phyloP scores from a whole-genome alignment of 208 protist genomes.

The Leishmania turanica region DNA sequence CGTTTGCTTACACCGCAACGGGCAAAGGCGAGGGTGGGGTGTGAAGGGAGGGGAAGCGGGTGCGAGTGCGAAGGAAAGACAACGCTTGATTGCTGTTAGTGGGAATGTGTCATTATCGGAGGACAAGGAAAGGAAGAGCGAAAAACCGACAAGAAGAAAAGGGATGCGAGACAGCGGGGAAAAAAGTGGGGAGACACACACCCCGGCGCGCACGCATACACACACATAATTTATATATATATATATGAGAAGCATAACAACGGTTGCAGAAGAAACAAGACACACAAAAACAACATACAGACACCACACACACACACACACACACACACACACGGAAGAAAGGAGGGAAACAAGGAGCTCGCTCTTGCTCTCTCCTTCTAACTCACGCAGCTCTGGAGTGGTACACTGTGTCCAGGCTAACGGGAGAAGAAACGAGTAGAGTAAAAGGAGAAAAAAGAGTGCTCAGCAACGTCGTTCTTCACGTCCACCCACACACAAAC shows the following conservation, averaged over 20 bases:
- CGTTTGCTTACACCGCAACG: not conserved
- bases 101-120: not conserved
- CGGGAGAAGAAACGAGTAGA: not conserved
- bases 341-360: not conserved
- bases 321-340: not conserved
- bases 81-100: not conserved
- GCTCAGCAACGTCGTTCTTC: not conserved
- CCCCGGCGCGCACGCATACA: not conserved
- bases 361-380: too few species aligned
- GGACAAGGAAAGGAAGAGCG: not conserved
- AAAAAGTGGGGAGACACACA: not conserved
- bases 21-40: not conserved
- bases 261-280: not conserved
- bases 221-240: not conserved
- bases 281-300: not conserved
- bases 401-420: conserved; percentile 9
- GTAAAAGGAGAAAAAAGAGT: not conserved
- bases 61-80: not conserved
- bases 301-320: not conserved
- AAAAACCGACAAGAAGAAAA: not conserved
- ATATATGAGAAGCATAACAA: not conserved
- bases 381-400: conserved; percentile 8
- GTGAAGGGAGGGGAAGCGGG: not conserved
- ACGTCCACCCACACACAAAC: not conserved
- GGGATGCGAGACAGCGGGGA: not conserved